phyloP scores from a whole-genome alignment of 495 filamentous ascomycete genomes.

The Aspergillus indologenus region DNA sequence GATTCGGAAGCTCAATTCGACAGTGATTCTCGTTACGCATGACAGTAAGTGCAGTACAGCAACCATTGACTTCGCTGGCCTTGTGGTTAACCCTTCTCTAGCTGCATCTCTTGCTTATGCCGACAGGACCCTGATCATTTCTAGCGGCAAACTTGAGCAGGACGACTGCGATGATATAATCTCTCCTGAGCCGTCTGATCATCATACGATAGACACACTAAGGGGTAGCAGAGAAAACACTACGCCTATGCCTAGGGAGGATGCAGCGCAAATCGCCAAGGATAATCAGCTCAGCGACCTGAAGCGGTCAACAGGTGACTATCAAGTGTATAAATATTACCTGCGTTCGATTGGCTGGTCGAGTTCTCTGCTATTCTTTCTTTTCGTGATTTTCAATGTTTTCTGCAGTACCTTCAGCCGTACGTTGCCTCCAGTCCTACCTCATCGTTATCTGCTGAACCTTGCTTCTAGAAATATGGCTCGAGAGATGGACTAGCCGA shows the following conservation, averaged over 20 bases:
- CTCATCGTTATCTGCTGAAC: neutral
- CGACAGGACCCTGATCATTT: neutral
- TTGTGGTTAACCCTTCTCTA: neutral
- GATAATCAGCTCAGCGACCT: neutral
- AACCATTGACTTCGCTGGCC: neutral
- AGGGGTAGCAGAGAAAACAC: neutral
- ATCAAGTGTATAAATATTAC: neutral
- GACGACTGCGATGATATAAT: neutral
- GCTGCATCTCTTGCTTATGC: neutral
- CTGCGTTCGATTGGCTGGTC: constrained; percentile 1
- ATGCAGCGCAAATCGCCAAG: neutral
- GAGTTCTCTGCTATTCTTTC: neutral
- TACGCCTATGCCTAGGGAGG: neutral
- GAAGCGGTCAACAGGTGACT: constrained; percentile 2
- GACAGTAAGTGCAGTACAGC: neutral
- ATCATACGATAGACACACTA: too few relatives aligned
- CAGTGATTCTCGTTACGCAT: neutral
- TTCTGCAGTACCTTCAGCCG: constrained; percentile 3
- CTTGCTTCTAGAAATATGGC: constrained; percentile 1
- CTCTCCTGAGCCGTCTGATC: neutral
- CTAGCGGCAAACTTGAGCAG: neutral
- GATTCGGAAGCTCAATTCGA: neutral
- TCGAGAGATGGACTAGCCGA: neutral
- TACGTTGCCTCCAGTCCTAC: neutral
- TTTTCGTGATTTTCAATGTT: neutral